Percentiles rank a stretch among this genome's conserved stretches.
Conservation (phyloP, 345 rosid species). For the Eutrema heterophyllum region DNA sequence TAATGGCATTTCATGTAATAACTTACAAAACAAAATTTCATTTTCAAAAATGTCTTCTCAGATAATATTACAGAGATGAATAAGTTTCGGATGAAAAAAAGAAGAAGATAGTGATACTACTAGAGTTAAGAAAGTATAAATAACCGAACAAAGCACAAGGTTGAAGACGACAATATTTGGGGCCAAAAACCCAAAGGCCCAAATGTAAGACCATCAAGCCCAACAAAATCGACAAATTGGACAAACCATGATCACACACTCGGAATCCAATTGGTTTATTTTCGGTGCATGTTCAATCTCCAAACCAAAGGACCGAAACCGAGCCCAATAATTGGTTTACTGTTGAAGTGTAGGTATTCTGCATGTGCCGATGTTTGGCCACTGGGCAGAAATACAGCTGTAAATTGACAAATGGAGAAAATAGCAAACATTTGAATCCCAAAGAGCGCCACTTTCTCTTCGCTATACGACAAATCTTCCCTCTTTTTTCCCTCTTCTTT, state of each 20-base stretch:
- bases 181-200: neutral
- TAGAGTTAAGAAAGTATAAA: neutral
- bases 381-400: slow-evolving; percentile 4
- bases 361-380: slow-evolving; percentile 21
- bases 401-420: slow-evolving; percentile 15
- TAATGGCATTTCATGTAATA: no score
- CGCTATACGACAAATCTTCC: slow-evolving; percentile 27
- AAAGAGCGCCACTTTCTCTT: slow-evolving; percentile 32
- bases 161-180: neutral
- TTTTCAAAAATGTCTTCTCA: no score
- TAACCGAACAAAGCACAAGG: neutral
- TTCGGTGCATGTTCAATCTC: neutral
- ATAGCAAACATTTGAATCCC: slow-evolving; percentile 38
- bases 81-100: no score
- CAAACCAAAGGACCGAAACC: neutral
- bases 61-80: no score
- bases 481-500: slow-evolving; percentile 12
- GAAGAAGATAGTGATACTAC: neutral
- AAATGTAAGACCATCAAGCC: neutral
- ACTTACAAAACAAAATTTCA: no score
- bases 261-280: neutral
- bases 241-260: neutral
- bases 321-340: neutral
- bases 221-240: neutral
- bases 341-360: neutral